Evolutionary conservation across 1,284 basidiomycete genomes (phyloP), one percentile per base, ranked within the genome.

Genomic region (Marasmius fiardii): DNA sequence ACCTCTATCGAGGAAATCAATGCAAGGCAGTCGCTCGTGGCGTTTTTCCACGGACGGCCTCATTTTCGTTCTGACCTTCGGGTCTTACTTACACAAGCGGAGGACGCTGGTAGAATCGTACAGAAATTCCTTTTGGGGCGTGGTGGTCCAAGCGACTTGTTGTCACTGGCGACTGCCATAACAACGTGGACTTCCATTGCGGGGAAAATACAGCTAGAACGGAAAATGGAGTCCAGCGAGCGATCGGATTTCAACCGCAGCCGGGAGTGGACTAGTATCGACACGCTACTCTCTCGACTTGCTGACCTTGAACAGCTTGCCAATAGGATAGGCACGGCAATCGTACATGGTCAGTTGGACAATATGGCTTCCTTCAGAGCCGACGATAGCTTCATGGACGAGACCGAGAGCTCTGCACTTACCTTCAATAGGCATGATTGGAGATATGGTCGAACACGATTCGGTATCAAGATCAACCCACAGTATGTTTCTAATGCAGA

Each of bases 11-110:
- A 68, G 3, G 84, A 88, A 60, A 95, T 98, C 63, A 80, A 84
- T 62, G 73, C 82, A 2, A 84, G 92, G 1, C 90, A 94, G 63
- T 82, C 84, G 11, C 72, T 95, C 2, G 93, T 97, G n/a, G 80
- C 87, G 4, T 83, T 90, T 59, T 88, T 97, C 63, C 73, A 81
- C 57, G 66, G 76, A 8, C 75, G 86, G 34, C 79, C 82, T 21
- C 81, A 89, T 60, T 77, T 95, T 16, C 79, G 86, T 45, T 75
- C 80, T 21, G 92, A 95, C 64, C 68, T 96, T 5, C 68, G 79
- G 10, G 79, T 79, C 48, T 67, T 75, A 18, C 70, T 96, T 33
- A 76, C 76, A 34, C 76, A 80, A 37, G 69, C 84, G 1, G 88
- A 87, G 57, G 95, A 97, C 68, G 80, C 85, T 1, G 81, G 83